A percentile compares a stretch with the other conserved stretches of the same genome.
phyloP scores from a whole-genome alignment of 805 yeast species.

The Myxozyma kluyveri region DNA sequence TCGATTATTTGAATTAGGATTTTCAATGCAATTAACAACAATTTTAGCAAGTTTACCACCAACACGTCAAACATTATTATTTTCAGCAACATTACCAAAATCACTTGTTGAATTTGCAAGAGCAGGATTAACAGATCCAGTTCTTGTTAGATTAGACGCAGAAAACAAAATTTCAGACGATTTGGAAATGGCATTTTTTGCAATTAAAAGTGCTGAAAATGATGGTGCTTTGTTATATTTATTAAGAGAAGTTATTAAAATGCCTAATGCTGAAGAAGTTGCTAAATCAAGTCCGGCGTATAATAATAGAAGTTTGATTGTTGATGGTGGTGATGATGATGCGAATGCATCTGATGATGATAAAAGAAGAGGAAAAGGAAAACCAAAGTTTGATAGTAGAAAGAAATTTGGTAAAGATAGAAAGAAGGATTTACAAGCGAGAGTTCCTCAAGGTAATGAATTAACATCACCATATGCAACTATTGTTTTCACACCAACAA shows the following conservation, averaged over 20 bases:
- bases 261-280: conserved; percentile 66
- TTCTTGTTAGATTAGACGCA: conserved; percentile 86
- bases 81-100: conserved; percentile 92
- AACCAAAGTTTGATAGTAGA: conserved; percentile 18
- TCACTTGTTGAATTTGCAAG: conserved; percentile 94
- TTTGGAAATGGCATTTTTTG: conserved; percentile 82
- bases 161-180: conserved; percentile 88
- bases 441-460: conserved; percentile 74
- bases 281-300: conserved; percentile 53
- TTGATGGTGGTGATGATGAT: conserved; percentile 48
- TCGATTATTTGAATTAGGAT: conserved; percentile 93
- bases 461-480: conserved; percentile 85
- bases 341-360: conserved; percentile 38
- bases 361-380: conserved; percentile 10
- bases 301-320: conserved; percentile 39
- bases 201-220: conserved; percentile 78
- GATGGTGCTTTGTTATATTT: conserved; percentile 79
- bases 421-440: conserved; percentile 37
- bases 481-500: conserved; percentile 91
- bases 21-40: conserved; percentile 88
- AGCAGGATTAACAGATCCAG: conserved; percentile 92
- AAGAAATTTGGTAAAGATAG: not conserved
- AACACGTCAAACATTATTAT: conserved; percentile 79
- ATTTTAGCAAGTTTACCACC: conserved; percentile 79
- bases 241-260: conserved; percentile 78